phyloP scores from a whole-genome alignment of 2,329 filamentous ascomycete species.

The Pseudogymnoascus sp. region DNA sequence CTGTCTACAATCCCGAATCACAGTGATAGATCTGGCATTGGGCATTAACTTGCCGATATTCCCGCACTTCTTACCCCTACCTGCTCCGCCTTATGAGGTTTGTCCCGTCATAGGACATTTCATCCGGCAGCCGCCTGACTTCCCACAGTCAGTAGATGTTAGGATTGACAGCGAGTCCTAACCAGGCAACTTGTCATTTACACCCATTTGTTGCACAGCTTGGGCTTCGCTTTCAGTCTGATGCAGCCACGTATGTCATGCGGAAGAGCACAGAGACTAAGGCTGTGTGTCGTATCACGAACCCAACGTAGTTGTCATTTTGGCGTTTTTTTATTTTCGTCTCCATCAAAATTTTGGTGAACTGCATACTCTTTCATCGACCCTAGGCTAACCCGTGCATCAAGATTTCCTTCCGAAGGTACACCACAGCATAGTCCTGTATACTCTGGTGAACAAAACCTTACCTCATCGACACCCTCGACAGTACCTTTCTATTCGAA shows the following conservation, averaged over 20 bases:
- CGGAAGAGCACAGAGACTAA: slow-evolving; percentile 3
- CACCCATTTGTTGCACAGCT: background rate
- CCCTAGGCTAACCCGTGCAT: slow-evolving; percentile 2
- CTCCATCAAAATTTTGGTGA: background rate
- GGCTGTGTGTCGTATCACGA: slow-evolving; percentile 2
- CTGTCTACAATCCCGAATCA: slow-evolving; percentile 1
- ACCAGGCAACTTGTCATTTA: slow-evolving; percentile 5
- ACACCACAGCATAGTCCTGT: slow-evolving; percentile 25
- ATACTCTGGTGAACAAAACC: slow-evolving; percentile 27
- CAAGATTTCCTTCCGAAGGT: slow-evolving; percentile 6
- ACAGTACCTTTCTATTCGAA: slow-evolving; percentile 26
- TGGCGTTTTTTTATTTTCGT: slow-evolving; percentile 3
- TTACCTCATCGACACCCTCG: slow-evolving; percentile 24
- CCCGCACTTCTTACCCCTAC: slow-evolving; percentile 1
- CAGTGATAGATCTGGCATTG: background rate
- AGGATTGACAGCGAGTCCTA: background rate
- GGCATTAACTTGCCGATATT: slow-evolving; percentile 7
- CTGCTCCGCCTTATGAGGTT: background rate
- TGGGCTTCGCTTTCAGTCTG: slow-evolving; percentile 5
- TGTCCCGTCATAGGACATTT: slow-evolving; percentile 3
- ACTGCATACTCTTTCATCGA: background rate
- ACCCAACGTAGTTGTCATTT: slow-evolving; percentile 9
- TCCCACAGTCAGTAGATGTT: background rate
- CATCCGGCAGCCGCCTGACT: background rate
- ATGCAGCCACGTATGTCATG: slow-evolving; percentile 8